Base-by-base conservation (phyloP, 306 rosid species). In the Quercus berberidifolia region DNA sequence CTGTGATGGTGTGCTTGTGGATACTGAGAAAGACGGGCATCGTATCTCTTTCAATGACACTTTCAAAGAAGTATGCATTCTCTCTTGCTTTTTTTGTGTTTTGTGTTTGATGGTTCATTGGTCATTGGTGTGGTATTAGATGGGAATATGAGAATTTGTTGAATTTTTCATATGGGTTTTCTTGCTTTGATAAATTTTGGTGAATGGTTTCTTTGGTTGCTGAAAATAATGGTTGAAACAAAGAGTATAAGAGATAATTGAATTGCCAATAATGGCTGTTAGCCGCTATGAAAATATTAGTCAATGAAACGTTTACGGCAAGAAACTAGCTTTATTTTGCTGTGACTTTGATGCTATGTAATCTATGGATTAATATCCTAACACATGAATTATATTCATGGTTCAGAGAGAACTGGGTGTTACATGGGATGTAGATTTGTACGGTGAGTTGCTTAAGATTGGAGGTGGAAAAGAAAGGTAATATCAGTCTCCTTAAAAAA, bases 381-480 rank as follows among this genome's bases (percentile, higher is more conserved):
- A 19, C 4, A 68, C 11, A 38, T 68, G 54, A 35, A 14, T 63
- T 59, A 35, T 14, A 60, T 81, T 81, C 82, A 81, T 21, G 28
- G 70, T 68, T 41, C 87, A 95, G 98, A 93, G 76, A 88, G 96
- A 90, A 82, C 86, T 95, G 86, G 96, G 97, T 6, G 92, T 91
- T 78, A 88, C 94, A 0, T 93, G 99, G 99, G 96, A 91, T 84
- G 99, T 95, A 43, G 97, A 95, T 60, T 89, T 95, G 88, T 95
- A 92, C 8, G 99, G 99, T 10, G 96, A 95, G 78, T 83, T 95
- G 81, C 98, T 95, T 88, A 92, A 95, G 84, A 95, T 95, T 82
- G 99, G 98, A 82, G 99, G 99, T 59, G 99, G 99, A 79, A 95
- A 95, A 84, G 99, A 95, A 90, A 87, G 99, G 99, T 92, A 71